Evolutionary conservation across 176 grass and related monocot species (phyloP).

Genomic region (Avena atlantica): DNA sequence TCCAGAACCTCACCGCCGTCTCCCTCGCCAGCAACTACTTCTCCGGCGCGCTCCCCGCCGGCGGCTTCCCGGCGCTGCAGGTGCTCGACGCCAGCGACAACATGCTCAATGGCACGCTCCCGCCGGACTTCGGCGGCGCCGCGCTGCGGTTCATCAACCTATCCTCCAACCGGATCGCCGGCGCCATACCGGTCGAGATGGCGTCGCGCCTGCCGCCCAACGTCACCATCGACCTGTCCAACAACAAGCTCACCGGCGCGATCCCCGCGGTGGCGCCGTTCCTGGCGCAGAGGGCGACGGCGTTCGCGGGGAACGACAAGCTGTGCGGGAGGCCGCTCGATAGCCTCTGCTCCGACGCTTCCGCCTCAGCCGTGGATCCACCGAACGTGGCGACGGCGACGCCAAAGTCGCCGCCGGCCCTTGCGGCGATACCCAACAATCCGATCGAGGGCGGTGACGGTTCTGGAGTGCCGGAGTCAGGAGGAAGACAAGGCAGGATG

Average conservation of each 20-base stretch:
- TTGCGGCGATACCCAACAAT: conserved; percentile 78
- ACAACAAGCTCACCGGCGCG: conserved; percentile 83
- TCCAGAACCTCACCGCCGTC: conserved; percentile 77
- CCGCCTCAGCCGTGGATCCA: conserved; percentile 50
- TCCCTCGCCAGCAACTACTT: conserved; percentile 81
- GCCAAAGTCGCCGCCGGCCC: conserved; percentile 73
- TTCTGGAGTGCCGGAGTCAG: neutral
- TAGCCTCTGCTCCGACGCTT: conserved; percentile 62
- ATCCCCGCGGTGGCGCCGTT: conserved; percentile 63
- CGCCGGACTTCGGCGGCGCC: conserved; percentile 48
- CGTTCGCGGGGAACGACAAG: conserved; percentile 74
- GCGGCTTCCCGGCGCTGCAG: conserved; percentile 55
- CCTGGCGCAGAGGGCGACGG: conserved; percentile 51
- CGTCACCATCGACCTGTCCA: conserved; percentile 74
- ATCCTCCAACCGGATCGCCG: conserved; percentile 73
- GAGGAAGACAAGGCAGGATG: conserved; percentile 38
- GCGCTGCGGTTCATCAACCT: conserved; percentile 77
- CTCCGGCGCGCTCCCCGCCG: conserved; percentile 61
- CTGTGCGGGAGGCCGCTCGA: conserved; percentile 75
- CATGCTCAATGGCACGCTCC: conserved; percentile 72
- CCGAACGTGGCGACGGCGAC: conserved; percentile 40
- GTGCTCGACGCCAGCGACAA: conserved; percentile 82
- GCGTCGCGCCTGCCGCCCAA: conserved; percentile 63
- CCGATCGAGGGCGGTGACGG: conserved; percentile 26
- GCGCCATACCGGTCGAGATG: conserved; percentile 64